Evolutionary conservation across 106 monocot genomes (phyloP).

Genomic region (Acanthochlamys bracteata): DNA sequence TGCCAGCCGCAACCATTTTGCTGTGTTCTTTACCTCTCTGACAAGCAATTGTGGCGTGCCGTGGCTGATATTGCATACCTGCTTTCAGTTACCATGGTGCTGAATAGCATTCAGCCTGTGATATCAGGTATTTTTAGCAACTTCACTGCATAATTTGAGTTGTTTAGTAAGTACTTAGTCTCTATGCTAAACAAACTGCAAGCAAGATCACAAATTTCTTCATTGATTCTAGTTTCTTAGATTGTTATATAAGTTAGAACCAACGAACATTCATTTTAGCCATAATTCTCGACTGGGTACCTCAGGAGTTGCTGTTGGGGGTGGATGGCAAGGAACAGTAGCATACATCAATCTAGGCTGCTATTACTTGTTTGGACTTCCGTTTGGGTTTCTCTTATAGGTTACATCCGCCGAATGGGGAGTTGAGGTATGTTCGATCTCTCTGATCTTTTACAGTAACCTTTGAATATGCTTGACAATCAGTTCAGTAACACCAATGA

Average conservation of each 20-base stretch:
- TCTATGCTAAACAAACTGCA: no score
- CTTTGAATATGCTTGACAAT: no score
- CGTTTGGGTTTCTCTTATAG: background rate
- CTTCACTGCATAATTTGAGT: no score
- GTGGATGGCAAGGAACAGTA: conserved; percentile 4
- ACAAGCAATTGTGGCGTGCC: conserved; percentile 47
- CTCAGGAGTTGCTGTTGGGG: background rate
- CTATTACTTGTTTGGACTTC: background rate
- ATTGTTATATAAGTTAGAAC: no score
- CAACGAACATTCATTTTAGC: no score
- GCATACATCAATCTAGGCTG: conserved; percentile 3
- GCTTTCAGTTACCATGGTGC: conserved; percentile 78
- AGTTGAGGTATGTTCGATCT: background rate
- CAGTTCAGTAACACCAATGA: no score
- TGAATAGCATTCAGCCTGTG: conserved; percentile 87
- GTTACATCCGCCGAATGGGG: background rate
- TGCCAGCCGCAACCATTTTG: conserved; percentile 29
- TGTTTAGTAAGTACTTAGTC: no score
- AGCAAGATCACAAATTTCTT: no score
- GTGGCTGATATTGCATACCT: conserved; percentile 65
- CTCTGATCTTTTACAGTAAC: no score
- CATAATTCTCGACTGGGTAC: no score
- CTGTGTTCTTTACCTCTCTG: conserved; percentile 60
- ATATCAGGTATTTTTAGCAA: no score
- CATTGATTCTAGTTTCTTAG: no score